Base-by-base conservation (phyloP, 768 basidiomycete species). In the Porpolomopsis calyptriformis region DNA sequence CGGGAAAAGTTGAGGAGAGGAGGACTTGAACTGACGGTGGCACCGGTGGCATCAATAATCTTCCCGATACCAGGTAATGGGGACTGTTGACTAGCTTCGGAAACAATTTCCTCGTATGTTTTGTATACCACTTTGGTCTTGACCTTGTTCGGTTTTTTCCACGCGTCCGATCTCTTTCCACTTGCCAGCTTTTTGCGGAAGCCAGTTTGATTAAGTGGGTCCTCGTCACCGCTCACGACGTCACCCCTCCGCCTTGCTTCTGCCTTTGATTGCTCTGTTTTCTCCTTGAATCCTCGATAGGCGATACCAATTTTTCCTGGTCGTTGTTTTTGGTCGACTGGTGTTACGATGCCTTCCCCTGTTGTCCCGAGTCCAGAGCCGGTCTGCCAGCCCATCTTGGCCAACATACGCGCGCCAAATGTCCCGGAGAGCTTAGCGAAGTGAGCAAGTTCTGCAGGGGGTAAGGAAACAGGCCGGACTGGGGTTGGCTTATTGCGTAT, bases 21-120 rank as follows among this genome's bases (percentile, higher is more conserved):
- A 51, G 3, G 39, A 25, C 25, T 33, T 10, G 39, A 38, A 47
- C 85, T 48, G 60, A 93, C 91, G 52, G 87, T 86, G 46, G 88
- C 86, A 22, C 96, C 91, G 16, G 90, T 85, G 14, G 93, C 89
- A 64, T 99, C 96, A 47, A 97, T 88, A 31, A 99, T 92, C 56
- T 83, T 78, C 2, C 92, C 96, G 40, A 92, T 60, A 5, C 80
- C 78, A 2, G 77, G 56, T 2, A 65, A 54, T 6, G 71, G 55
- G 0, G 66, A 61, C 27, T 81, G 77, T 49, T 79, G 71, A 0
- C 84, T 88, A 19, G 88, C 82, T 59, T 94, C 91, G 2, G 87
- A 84, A 43, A 99, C 61, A 45, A 98, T 88, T 63, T 99, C 79
- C 63, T 99, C 96, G 59, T 97, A 99, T 0, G 92, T 91, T 72